Conservation (phyloP, 441 rosid species). For the Euphorbia schlechtendalii region DNA sequence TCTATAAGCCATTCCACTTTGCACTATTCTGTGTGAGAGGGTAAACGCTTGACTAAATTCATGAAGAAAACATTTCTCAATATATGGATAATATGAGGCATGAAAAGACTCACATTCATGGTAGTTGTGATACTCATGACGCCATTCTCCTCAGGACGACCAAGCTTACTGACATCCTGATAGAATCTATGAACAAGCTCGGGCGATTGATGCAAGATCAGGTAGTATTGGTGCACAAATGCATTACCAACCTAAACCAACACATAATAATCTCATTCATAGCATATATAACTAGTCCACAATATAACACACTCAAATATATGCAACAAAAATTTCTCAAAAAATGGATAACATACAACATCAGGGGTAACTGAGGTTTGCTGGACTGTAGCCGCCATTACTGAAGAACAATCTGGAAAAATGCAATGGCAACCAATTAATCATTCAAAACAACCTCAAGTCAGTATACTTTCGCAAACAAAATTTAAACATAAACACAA, state of each 20-base stretch:
- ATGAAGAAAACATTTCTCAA: background rate
- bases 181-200: slow-evolving; percentile 70
- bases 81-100: background rate
- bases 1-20: background rate
- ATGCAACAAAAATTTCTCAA: background rate
- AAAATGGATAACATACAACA: slow-evolving; percentile 36
- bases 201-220: slow-evolving; percentile 57
- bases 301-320: background rate
- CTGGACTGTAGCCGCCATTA: slow-evolving; percentile 43
- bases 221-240: slow-evolving; percentile 82
- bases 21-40: background rate
- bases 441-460: background rate
- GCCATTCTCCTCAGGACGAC: slow-evolving; percentile 60
- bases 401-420: slow-evolving; percentile 18
- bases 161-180: slow-evolving; percentile 68
- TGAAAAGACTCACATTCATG: slow-evolving; percentile 43
- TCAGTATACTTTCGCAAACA: background rate
- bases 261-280: slow-evolving; percentile 10
- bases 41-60: background rate
- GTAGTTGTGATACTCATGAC: slow-evolving; percentile 54
- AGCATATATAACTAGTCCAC: background rate
- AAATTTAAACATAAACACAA: background rate
- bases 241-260: slow-evolving; percentile 60
- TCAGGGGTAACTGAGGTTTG: slow-evolving; percentile 35
- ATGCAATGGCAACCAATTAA: slow-evolving; percentile 2